Percentiles rank a stretch among this genome's conserved stretches.
These are phyloP conservation scores for Aureoboletus auriporus DNA, from an alignment of 768 basidiomycete genomes.

Conservation along the genomic window DNA sequence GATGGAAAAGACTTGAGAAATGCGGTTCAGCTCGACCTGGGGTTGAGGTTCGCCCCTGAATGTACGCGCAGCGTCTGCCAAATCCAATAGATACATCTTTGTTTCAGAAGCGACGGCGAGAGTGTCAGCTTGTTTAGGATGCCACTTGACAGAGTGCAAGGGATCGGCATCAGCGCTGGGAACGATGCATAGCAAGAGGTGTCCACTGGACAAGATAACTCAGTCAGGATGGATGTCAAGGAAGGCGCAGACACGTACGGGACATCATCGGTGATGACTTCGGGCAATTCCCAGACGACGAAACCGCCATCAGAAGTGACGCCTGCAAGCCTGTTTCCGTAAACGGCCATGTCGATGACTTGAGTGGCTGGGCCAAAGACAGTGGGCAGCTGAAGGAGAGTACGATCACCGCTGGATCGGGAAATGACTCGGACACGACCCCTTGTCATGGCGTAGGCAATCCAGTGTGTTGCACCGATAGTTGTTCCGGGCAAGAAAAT, in stretches of 20 bases:
- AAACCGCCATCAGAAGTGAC: conserved; percentile 88
- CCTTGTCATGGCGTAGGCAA: conserved; percentile 89
- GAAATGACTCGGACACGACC: conserved; percentile 89
- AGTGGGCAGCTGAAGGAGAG: conserved; percentile 69
- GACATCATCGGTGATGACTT: conserved; percentile 80
- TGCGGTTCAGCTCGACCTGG: conserved; percentile 64
- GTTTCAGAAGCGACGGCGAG: conserved; percentile 81
- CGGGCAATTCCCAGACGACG: conserved; percentile 84
- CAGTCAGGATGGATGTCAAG: background rate
- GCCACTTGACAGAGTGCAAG: conserved; percentile 84
- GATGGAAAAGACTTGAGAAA: conserved; percentile 64
- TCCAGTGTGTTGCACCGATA: conserved; percentile 89
- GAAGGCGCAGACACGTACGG: conserved; percentile 49
- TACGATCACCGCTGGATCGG: conserved; percentile 82
- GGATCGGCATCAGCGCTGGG: conserved; percentile 51
- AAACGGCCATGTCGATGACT: conserved; percentile 84
- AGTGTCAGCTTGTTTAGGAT: conserved; percentile 75
- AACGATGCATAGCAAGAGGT: conserved; percentile 67
- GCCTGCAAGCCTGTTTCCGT: conserved; percentile 76
- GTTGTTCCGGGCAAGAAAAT: conserved; percentile 83
- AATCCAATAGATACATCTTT: conserved; percentile 72
- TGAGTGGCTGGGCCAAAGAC: conserved; percentile 59
- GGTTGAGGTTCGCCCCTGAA: conserved; percentile 63
- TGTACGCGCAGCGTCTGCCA: conserved; percentile 55
- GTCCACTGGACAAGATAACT: conserved; percentile 44